Conservation (phyloP, 116 monocot genomes). For the Zostera marina region DNA sequence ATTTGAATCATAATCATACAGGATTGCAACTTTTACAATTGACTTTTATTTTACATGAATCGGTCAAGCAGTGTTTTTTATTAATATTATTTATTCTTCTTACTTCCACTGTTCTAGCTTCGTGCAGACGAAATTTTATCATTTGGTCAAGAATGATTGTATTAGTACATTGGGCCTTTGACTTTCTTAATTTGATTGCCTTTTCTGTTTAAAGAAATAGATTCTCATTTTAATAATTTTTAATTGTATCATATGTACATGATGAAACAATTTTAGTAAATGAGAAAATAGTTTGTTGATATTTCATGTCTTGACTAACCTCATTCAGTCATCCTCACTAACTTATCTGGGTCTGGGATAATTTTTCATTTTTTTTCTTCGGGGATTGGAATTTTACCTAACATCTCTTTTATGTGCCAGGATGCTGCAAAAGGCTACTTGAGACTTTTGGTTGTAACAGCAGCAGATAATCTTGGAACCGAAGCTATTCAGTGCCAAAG, state of each 20-base stretch:
- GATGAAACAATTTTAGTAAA: not conserved
- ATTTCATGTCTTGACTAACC: not conserved
- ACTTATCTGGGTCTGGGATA: not conserved
- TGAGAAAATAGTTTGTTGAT: not conserved
- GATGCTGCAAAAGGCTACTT: constrained; percentile 89
- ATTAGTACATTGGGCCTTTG: no score
- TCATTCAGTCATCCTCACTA: not conserved
- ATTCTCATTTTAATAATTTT: no score
- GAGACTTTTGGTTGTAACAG: constrained; percentile 90
- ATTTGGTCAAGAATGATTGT: no score
- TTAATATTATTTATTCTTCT: no score
- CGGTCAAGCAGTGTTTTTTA: no score
- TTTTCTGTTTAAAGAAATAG: no score
- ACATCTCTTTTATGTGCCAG: constrained; percentile 15
- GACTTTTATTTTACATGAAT: no score
- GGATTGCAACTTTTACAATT: no score
- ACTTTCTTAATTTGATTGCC: no score
- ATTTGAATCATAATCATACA: no score
- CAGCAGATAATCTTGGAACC: constrained; percentile 51
- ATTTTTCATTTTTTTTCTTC: not conserved
- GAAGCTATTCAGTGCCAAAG: constrained; percentile 49
- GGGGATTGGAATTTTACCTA: not conserved
- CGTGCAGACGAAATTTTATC: no score
- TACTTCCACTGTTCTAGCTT: no score
- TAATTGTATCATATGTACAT: not conserved